Conservation (phyloP, 345 rosid genomes). For the Eucalyptus shirleyi region DNA sequence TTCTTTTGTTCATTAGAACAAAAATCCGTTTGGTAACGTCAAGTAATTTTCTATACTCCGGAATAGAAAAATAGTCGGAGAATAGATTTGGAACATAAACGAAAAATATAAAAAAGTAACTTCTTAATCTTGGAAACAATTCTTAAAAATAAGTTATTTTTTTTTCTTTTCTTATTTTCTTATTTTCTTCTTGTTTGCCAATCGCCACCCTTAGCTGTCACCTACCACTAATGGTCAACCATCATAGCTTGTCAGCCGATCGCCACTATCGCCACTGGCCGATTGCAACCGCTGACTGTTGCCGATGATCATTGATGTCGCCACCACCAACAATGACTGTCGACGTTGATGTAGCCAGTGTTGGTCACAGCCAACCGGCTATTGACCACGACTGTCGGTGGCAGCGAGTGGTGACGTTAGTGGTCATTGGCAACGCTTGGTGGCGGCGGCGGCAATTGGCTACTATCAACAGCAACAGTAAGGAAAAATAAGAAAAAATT, state of each 20-base stretch:
- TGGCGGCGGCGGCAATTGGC: fast-evolving
- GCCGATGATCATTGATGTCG: too few species aligned
- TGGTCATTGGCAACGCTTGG: fast-evolving
- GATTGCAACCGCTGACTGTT: fast-evolving
- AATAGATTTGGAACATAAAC: fast-evolving
- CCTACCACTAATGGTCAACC: fast-evolving
- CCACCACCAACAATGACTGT: too few species aligned
- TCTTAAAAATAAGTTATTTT: too few species aligned
- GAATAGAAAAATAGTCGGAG: fast-evolving
- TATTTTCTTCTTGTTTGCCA: too few species aligned
- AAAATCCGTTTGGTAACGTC: too few species aligned
- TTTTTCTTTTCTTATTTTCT: fast-evolving
- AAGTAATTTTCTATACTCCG: fast-evolving
- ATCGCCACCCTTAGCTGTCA: fast-evolving
- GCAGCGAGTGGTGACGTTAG: fast-evolving
- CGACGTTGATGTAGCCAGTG: too few species aligned
- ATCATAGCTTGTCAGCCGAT: fast-evolving
- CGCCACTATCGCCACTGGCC: fast-evolving
- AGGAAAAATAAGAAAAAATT: too few species aligned
- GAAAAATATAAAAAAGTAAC: too few species aligned
- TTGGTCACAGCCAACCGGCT: fast-evolving
- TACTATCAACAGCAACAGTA: fast-evolving
- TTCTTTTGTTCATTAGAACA: fast-evolving
- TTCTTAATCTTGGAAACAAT: too few species aligned
- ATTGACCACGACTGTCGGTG: fast-evolving